Evolutionary conservation across 2,329 filamentous ascomycete genomes (phyloP).

Genomic region (Didymella keratinophila): DNA sequence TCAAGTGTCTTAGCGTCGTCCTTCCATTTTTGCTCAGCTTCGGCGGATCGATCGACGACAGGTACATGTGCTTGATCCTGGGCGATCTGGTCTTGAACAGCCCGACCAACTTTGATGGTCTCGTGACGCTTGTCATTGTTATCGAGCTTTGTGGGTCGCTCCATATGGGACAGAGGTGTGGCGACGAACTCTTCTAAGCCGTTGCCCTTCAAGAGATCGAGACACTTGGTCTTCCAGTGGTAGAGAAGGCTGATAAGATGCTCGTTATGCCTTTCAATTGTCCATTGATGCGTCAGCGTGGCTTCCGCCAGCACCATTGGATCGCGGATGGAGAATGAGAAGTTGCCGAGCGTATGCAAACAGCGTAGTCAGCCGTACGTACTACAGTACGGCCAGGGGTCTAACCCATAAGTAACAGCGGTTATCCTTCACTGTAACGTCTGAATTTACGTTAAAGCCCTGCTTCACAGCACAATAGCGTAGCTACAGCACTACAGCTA

Average conservation of each 20-base stretch:
- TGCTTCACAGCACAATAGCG: no score
- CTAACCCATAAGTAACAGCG: no score
- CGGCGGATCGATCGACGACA: no score
- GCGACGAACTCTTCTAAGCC: neutral
- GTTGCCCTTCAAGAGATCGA: neutral
- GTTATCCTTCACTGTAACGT: no score
- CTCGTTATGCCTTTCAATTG: neutral
- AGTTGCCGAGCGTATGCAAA: no score
- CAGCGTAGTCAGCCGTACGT: no score
- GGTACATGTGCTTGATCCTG: neutral
- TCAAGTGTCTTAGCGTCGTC: no score
- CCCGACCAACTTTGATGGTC: neutral
- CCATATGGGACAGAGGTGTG: neutral
- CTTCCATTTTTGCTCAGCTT: no score
- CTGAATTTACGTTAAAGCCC: no score
- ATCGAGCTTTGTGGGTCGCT: neutral
- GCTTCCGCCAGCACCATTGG: neutral
- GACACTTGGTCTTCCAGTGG: neutral
- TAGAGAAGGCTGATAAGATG: neutral
- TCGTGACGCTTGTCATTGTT: neutral
- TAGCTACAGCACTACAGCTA: no score
- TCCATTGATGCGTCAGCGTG: neutral
- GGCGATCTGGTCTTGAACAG: neutral
- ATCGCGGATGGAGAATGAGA: neutral
- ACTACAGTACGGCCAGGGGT: no score